These are phyloP conservation scores for Sanghuangporus baumii DNA, from an alignment of 1,284 basidiomycete genomes.

Conservation along the genomic window DNA sequence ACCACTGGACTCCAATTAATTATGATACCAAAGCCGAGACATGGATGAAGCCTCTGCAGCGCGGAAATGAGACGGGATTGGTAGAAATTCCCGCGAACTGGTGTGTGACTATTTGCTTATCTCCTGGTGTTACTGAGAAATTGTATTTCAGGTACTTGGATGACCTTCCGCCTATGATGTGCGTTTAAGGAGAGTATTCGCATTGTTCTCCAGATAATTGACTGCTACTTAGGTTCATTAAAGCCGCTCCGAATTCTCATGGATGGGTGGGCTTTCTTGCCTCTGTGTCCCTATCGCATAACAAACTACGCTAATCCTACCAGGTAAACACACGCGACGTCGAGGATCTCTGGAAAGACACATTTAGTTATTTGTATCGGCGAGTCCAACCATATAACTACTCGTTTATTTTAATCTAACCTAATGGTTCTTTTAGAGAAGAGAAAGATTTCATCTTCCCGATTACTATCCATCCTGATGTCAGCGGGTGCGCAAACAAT, in stretches of 20 bases:
- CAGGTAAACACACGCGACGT: conserved; percentile 66
- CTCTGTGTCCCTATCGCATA: not conserved
- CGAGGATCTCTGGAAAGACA: conserved; percentile 75
- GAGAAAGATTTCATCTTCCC: conserved; percentile 73
- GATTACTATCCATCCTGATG: conserved; percentile 75
- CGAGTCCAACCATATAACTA: conserved; percentile 22
- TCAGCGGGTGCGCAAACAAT: conserved; percentile 50
- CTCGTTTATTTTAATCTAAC: not conserved
- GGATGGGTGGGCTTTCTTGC: conserved; percentile 45
- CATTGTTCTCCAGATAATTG: not conserved
- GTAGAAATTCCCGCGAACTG: conserved; percentile 75
- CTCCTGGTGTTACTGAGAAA: not conserved
- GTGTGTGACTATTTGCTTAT: conserved; percentile 27
- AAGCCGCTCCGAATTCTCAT: conserved; percentile 58
- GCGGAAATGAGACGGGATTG: conserved; percentile 60
- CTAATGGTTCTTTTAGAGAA: conserved; percentile 34
- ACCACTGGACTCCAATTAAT: conserved; percentile 73
- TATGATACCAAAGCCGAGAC: conserved; percentile 52
- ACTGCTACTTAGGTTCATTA: conserved; percentile 49
- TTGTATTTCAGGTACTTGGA: conserved; percentile 46
- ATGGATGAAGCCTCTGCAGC: conserved; percentile 74
- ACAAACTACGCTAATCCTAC: not conserved
- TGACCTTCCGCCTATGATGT: conserved; percentile 71
- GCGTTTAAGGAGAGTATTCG: conserved; percentile 14
- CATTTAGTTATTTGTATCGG: conserved; percentile 65